Conservation (phyloP, 768 basidiomycete species). For the Lentinula sp. region DNA sequence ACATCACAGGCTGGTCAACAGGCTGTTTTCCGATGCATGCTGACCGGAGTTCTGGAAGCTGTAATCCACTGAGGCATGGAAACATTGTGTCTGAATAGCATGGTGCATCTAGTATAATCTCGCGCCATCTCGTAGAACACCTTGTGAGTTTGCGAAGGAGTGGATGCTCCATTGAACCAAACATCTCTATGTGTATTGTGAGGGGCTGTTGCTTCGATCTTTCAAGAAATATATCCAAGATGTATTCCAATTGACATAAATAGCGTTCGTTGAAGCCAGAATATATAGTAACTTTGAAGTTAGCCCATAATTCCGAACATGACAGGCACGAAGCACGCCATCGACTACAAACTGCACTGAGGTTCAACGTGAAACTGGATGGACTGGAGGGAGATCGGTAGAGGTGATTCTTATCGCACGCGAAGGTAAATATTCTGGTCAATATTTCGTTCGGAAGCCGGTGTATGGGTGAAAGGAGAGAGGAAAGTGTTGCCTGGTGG, state of each 20-base stretch:
- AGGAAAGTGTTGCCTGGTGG: background rate
- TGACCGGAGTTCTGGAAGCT: background rate
- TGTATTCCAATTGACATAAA: background rate
- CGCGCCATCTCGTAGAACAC: background rate
- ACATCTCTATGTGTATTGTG: background rate
- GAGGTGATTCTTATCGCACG: background rate
- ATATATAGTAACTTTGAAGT: background rate
- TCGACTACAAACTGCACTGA: background rate
- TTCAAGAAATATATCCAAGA: background rate
- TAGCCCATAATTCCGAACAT: background rate
- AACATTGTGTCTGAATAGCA: background rate
- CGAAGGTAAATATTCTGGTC: background rate
- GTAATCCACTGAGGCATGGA: background rate
- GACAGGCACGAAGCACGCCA: background rate
- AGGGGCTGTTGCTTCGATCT: background rate
- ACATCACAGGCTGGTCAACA: too few relatives aligned
- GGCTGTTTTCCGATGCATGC: background rate
- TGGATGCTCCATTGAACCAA: background rate
- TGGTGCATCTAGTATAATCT: background rate
- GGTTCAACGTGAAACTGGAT: background rate
- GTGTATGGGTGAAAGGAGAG: background rate
- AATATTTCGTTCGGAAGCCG: background rate
- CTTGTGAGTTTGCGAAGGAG: background rate
- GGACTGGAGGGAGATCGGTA: background rate
- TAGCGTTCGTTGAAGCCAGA: background rate